A percentile compares a stretch with the other conserved stretches of the same genome.
Evolutionary conservation across 257 asterid species (phyloP).

Genomic region (Oldenlandia corymbosa): DNA sequence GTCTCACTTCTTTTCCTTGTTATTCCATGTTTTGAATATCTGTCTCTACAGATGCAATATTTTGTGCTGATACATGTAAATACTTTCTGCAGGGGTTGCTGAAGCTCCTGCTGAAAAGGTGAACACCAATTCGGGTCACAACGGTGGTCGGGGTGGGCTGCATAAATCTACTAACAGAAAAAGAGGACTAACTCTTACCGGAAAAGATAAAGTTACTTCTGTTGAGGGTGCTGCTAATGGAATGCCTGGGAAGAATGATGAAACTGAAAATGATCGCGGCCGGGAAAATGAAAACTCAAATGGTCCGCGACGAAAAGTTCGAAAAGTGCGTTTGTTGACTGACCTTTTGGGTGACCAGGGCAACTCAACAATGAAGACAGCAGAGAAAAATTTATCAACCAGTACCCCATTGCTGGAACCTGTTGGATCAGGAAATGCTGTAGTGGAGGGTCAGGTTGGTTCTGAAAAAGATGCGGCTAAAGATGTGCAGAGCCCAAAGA

Average conservation of each 20-base stretch:
- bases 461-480: slow-evolving; percentile 18
- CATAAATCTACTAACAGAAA: background rate
- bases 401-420: slow-evolving; percentile 23
- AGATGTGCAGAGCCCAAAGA: slow-evolving; percentile 29
- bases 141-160: slow-evolving; percentile 3
- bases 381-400: slow-evolving; percentile 21
- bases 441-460: slow-evolving; percentile 15
- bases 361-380: slow-evolving; percentile 19
- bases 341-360: slow-evolving; percentile 56
- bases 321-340: slow-evolving; percentile 61
- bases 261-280: slow-evolving; percentile 33
- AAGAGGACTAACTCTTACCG: background rate
- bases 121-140: background rate
- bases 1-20: background rate
- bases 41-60: background rate
- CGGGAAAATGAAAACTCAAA: slow-evolving; percentile 17
- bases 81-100: background rate
- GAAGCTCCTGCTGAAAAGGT: background rate
- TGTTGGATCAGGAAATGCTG: slow-evolving; percentile 29
- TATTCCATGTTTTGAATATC: no score
- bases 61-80: background rate
- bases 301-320: slow-evolving; percentile 37
- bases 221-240: slow-evolving; percentile 2
- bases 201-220: slow-evolving; percentile 1
- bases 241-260: background rate